These are phyloP conservation scores for Hyaloperonospora arabidopsidis DNA, from an alignment of 352 stramenopile genomes.

Conservation along the genomic window DNA sequence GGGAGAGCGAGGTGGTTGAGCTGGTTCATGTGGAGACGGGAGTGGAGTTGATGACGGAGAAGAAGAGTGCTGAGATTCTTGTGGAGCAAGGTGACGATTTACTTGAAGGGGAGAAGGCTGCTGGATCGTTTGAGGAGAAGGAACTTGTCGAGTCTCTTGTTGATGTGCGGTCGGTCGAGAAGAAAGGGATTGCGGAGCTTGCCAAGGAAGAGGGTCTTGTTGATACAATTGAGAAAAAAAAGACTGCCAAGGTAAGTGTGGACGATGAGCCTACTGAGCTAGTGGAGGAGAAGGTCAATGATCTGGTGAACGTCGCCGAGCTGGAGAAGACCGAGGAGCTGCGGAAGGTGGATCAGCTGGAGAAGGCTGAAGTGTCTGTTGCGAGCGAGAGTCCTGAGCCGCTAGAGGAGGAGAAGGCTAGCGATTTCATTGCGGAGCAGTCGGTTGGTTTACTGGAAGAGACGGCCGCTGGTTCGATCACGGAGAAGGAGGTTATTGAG, in stretches of 20 bases:
- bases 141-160: no score
- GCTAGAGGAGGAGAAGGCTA: no score
- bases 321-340: no score
- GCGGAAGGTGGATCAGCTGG: no score
- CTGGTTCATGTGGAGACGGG: neutral
- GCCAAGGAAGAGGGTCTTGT: neutral
- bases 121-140: slow-evolving; percentile 1
- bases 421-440: no score
- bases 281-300: slow-evolving; percentile 6
- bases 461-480: no score
- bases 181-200: no score
- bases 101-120: neutral
- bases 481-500: slow-evolving; percentile 1
- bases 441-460: no score
- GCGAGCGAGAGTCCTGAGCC: no score
- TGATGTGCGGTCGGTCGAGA: no score
- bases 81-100: neutral
- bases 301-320: neutral
- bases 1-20: neutral
- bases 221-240: neutral
- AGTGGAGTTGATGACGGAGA: neutral
- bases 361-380: no score
- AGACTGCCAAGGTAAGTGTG: neutral
- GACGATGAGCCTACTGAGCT: neutral
- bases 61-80: neutral